Conservation (phyloP, 306 rosid species). For the cucumber (Cucumis sativus) region DNA sequence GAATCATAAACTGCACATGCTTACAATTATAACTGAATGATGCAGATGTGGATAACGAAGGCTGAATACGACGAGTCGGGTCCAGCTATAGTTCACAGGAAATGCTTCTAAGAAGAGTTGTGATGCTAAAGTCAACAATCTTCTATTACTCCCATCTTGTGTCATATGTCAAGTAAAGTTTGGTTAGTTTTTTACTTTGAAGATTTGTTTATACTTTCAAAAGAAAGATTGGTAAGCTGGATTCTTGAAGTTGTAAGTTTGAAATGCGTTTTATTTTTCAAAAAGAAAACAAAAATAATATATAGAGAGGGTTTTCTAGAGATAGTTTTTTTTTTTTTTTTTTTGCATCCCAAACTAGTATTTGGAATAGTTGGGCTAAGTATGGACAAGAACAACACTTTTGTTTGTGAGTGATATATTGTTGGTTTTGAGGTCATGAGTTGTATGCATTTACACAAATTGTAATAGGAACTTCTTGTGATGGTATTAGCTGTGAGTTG, state of each 20-base stretch:
- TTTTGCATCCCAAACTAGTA: background rate
- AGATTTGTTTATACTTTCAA: background rate
- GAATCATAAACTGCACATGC: background rate
- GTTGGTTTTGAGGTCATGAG: constrained; percentile 5
- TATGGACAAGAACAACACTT: background rate
- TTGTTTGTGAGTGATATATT: background rate
- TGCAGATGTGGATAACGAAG: constrained; percentile 72
- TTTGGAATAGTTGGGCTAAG: background rate
- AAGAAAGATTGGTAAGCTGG: background rate
- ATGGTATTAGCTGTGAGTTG: background rate
- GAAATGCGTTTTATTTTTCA: background rate
- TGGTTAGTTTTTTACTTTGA: background rate
- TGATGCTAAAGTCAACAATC: background rate
- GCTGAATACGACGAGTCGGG: constrained; percentile 72
- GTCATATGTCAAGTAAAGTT: constrained; percentile 6
- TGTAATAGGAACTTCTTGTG: background rate
- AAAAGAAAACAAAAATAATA: background rate
- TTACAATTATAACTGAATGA: background rate
- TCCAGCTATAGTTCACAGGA: constrained; percentile 61
- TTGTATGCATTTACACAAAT: background rate
- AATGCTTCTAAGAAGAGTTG: constrained; percentile 38
- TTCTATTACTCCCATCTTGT: background rate
- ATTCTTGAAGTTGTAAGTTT: constrained; percentile 2
- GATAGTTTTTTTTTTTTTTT: background rate
- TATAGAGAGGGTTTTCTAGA: background rate